Evolutionary conservation across 257 asterid genomes (phyloP), one percentile per base, ranked within the genome.

Genomic region (Nemophila menziesii): DNA sequence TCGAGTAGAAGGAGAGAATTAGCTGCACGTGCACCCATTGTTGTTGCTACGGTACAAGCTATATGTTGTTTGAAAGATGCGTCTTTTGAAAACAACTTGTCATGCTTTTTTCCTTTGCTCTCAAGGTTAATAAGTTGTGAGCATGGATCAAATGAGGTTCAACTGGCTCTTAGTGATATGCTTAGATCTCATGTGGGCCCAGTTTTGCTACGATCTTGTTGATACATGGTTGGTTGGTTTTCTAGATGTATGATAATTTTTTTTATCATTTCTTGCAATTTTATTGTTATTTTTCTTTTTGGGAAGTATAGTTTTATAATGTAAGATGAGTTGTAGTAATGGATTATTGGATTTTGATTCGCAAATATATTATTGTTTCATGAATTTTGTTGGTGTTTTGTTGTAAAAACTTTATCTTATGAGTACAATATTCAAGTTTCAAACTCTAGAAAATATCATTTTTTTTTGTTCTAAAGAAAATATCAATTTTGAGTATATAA

Each of bases 91-190:
- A 85, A 68, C 73, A 85, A 70, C 67, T 43, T 90, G 56, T 46
- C 82, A 39, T 11, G 67, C 56, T 74, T 90, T 59, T 85, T 81
- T 53, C 99, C 99, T 37, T 51, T 85, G 69, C 61, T 90, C 37
- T 75, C 94, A 6, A 71, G 76, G 63, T 74, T 90, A 70, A 77
- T 85, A 61, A 74, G 93, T 27, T 90, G 96, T 18, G 99, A 90
- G 64, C 99, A 90, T 22, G 99, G 99, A 18, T 90, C 99, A 8
- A 77, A 57, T 37, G 99, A 90, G 74, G 82, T 90, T 48, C 99
- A 85, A 65, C 42, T 67, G 20, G 96, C 94, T 44, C 72, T 90
- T 4, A 82, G 94, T 16, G 93, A 85, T 23, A 77, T 90, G 79
- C 92, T 90, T 21, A 64, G 73, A 54, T 70, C 93, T 2, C 71